Evolutionary conservation across 352 stramenopile genomes (phyloP).

Genomic region (Globisporangium alternatum): DNA sequence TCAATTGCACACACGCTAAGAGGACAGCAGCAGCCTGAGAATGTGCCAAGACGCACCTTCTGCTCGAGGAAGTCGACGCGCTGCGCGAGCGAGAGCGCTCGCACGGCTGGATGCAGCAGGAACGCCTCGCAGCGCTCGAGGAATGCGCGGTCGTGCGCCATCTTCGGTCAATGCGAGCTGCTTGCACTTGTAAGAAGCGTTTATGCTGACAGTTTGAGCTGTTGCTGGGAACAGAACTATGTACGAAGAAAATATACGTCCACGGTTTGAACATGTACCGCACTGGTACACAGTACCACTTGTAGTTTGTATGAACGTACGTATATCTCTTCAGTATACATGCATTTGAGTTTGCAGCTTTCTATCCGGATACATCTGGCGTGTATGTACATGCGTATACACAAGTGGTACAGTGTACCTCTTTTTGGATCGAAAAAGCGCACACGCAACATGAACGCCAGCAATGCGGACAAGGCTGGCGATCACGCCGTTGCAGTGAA

Average conservation of each 20-base stretch:
- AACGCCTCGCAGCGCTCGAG: slow-evolving; percentile 67
- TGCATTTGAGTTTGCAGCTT: neutral
- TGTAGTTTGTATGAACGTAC: neutral
- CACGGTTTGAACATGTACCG: neutral
- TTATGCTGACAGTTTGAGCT: slow-evolving; percentile 10
- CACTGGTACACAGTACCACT: neutral
- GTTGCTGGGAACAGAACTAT: neutral
- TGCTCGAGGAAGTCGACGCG: slow-evolving; percentile 74
- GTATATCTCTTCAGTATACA: too few species aligned
- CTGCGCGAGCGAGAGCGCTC: slow-evolving; percentile 59
- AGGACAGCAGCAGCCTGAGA: neutral
- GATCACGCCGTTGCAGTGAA: slow-evolving; percentile 7
- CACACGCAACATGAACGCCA: neutral
- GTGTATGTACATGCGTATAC: neutral
- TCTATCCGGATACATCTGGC: neutral
- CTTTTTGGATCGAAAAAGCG: neutral
- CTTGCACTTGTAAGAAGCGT: slow-evolving; percentile 6
- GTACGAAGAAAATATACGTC: neutral
- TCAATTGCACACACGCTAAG: neutral
- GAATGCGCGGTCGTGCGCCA: slow-evolving; percentile 32
- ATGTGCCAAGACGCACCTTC: slow-evolving; percentile 27
- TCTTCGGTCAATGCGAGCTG: neutral
- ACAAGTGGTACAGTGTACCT: neutral
- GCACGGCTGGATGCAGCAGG: slow-evolving; percentile 61
- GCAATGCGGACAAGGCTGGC: neutral